Evolutionary conservation across 768 basidiomycete species (phyloP).

Genomic region (Trametes punicea): DNA sequence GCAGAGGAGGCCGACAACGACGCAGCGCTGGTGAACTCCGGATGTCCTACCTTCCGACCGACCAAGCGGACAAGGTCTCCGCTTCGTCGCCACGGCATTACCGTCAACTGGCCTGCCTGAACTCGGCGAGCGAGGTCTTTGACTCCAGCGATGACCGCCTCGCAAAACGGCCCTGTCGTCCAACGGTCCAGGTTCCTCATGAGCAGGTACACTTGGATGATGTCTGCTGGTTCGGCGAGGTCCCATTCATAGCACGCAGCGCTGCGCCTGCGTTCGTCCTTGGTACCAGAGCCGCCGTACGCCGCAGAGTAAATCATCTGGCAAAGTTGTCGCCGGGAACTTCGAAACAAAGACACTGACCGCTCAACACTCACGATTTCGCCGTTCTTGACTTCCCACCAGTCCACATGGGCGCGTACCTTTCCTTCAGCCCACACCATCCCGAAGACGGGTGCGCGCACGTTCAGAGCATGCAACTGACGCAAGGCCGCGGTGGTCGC

Average conservation of each 20-base stretch:
- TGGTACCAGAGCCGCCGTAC: conserved; percentile 28
- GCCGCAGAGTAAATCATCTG: conserved; percentile 51
- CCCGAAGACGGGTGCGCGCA: conserved; percentile 48
- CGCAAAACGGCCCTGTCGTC: conserved; percentile 44
- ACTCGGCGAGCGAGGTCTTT: conserved; percentile 27
- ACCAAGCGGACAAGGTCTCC: conserved; percentile 22
- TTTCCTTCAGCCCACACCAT: conserved; percentile 51
- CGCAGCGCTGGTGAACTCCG: neutral
- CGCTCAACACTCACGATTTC: conserved; percentile 7
- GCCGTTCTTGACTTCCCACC: conserved; percentile 34
- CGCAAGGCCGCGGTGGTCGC: conserved; percentile 47
- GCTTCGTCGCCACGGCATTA: conserved; percentile 46
- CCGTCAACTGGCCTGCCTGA: neutral
- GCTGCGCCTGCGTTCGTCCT: conserved; percentile 18
- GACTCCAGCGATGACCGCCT: conserved; percentile 40
- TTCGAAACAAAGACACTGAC: neutral
- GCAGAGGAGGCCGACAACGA: neutral
- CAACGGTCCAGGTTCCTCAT: conserved; percentile 52
- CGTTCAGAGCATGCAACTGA: conserved; percentile 46
- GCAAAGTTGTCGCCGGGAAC: neutral
- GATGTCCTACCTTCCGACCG: neutral
- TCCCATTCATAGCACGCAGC: conserved; percentile 48
- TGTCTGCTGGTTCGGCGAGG: conserved; percentile 41
- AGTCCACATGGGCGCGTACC: conserved; percentile 55
- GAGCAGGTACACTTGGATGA: conserved; percentile 47